phyloP scores from a whole-genome alignment of 371 early-diverging fungal genomes.

The Dichotomocladium elegans region DNA sequence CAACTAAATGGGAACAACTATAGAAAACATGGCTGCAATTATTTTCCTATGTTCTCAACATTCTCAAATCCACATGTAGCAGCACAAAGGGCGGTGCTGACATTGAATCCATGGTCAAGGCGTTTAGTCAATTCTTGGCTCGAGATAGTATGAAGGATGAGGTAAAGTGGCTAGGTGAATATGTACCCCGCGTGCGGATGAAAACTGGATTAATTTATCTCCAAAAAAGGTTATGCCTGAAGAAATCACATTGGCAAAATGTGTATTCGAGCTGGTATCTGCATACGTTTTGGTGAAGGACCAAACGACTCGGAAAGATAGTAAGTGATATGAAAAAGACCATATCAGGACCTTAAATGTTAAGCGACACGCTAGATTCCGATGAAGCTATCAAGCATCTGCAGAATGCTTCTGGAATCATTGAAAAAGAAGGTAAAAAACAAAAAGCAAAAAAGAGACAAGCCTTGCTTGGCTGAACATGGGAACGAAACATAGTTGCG shows the following conservation, averaged over 20 bases:
- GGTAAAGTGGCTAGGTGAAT: too few relatives aligned
- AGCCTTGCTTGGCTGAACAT: background rate
- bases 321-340: slow-evolving; percentile 3
- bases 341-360: background rate
- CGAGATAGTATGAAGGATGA: slow-evolving; percentile 9
- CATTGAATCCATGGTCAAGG: slow-evolving; percentile 8
- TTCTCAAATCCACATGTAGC: slow-evolving; percentile 23
- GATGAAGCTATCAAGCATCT: slow-evolving; percentile 7
- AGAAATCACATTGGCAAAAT: slow-evolving; percentile 25
- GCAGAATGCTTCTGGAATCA: slow-evolving; percentile 6
- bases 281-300: slow-evolving; percentile 19
- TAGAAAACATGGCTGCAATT: slow-evolving; percentile 31
- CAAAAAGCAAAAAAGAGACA: too few relatives aligned
- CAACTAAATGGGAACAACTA: too few relatives aligned
- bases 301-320: slow-evolving; percentile 1
- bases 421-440: slow-evolving; percentile 12
- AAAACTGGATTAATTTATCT: background rate
- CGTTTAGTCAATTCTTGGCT: slow-evolving; percentile 13
- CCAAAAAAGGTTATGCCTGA: slow-evolving; percentile 15
- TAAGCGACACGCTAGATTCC: slow-evolving; percentile 1
- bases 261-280: slow-evolving; percentile 14
- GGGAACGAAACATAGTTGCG: background rate
- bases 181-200: too few relatives aligned
- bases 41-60: slow-evolving; percentile 27
- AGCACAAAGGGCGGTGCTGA: slow-evolving; percentile 25